phyloP scores from a whole-genome alignment of 805 yeast species.

The Saccharomycopsis lassenensis region DNA sequence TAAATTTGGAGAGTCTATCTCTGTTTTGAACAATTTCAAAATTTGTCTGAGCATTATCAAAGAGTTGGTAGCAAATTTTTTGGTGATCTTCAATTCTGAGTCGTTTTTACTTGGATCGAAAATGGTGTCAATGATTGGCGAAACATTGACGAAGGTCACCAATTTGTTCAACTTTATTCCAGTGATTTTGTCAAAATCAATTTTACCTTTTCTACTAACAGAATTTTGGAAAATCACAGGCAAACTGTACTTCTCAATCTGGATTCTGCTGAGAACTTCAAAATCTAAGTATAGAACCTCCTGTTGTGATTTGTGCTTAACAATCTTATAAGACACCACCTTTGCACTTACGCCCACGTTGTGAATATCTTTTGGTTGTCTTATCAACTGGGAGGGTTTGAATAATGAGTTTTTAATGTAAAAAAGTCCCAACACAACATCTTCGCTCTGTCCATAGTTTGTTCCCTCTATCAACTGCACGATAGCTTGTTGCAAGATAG shows the following conservation, averaged over 20 bases:
- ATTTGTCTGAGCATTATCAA: conserved; percentile 3
- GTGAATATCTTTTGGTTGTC: conserved; percentile 8
- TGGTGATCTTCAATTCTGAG: background rate
- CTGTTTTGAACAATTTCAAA: conserved; percentile 6
- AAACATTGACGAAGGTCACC: conserved; percentile 10
- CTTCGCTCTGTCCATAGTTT: background rate
- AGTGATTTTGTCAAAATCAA: conserved; percentile 1
- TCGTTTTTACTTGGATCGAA: background rate
- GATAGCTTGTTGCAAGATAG: conserved; percentile 14
- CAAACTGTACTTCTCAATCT: conserved; percentile 3
- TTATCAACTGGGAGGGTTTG: conserved; percentile 6
- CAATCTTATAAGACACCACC: conserved; percentile 6
- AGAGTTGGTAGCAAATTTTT: conserved; percentile 9
- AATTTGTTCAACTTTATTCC: conserved; percentile 12
- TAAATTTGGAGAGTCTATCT: background rate
- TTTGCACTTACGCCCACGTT: conserved; percentile 12
- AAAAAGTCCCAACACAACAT: conserved; percentile 10
- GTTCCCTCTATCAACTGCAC: too few relatives aligned
- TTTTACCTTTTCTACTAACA: too few relatives aligned
- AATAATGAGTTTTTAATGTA: conserved; percentile 7
- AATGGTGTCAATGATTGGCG: background rate
- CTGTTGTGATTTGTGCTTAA: conserved; percentile 1
- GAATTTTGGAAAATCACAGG: conserved; percentile 4
- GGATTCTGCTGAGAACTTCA: conserved; percentile 7
- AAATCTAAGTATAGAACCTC: conserved; percentile 9